These are phyloP conservation scores for Diphasiastrum complanatum DNA, from an alignment of 83 land plant genomes.

Conservation along the genomic window DNA sequence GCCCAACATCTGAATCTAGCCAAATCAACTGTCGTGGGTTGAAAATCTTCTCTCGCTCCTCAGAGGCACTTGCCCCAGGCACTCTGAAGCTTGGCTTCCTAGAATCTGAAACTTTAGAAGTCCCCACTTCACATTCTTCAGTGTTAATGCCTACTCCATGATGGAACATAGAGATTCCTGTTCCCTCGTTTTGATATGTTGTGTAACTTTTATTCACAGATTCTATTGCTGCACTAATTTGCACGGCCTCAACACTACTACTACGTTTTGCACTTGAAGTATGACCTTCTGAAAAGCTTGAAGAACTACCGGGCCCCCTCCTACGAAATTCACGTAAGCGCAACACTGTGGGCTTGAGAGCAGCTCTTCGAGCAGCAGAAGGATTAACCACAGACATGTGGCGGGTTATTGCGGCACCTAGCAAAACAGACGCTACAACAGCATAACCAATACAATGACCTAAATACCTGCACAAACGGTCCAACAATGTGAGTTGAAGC, in stretches of 20 bases:
- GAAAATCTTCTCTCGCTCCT: no score
- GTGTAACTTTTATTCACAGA: slow-evolving; percentile 26
- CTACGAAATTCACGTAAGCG: slow-evolving; percentile 85
- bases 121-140: slow-evolving; percentile 11
- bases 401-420: slow-evolving; percentile 83
- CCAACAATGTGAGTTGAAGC: slow-evolving; percentile 1
- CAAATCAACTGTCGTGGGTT: no score
- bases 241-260: slow-evolving; percentile 82
- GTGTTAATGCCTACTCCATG: slow-evolving; percentile 14
- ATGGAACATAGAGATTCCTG: no score
- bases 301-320: slow-evolving; percentile 72
- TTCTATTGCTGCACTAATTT: slow-evolving; percentile 50
- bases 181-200: not conserved
- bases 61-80: no score
- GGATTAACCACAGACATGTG: slow-evolving; percentile 69
- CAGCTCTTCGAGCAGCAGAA: slow-evolving; percentile 84
- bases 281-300: slow-evolving; percentile 96
- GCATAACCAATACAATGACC: slow-evolving; percentile 97
- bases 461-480: slow-evolving; percentile 63
- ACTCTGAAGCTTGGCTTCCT: slow-evolving; percentile 61
- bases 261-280: slow-evolving; percentile 91
- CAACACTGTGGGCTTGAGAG: slow-evolving; percentile 78
- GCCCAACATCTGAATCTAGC: no score
- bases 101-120: no score
- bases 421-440: slow-evolving; percentile 84